Evolutionary conservation across 2,329 filamentous ascomycete genomes (phyloP).

Genomic region (Macrophomina tecta): DNA sequence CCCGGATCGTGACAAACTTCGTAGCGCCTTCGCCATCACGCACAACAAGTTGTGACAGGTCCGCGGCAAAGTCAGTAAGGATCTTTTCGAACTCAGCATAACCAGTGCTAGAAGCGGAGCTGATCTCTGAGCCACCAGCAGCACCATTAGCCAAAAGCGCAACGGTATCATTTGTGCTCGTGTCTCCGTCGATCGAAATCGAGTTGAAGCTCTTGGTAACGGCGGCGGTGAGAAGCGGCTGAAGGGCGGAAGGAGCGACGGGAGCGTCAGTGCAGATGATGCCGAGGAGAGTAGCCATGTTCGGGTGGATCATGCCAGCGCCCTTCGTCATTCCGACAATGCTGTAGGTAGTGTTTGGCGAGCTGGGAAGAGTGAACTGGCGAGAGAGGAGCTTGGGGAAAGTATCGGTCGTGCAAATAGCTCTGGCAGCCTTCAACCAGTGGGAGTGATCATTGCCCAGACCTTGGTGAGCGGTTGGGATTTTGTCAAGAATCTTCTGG

Average conservation of each 20-base stretch:
- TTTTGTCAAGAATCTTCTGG: constrained; percentile 82
- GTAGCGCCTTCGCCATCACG: constrained; percentile 97
- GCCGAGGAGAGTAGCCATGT: constrained; percentile 95
- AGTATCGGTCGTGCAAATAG: constrained; percentile 98
- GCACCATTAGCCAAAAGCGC: constrained; percentile 95
- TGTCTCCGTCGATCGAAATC: constrained; percentile 96
- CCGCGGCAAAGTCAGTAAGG: constrained; percentile 78
- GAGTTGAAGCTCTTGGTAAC: constrained; percentile 91
- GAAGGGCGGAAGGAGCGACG: constrained; percentile 71
- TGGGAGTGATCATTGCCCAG: constrained; percentile 79
- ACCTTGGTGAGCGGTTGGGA: constrained; percentile 75
- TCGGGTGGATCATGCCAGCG: constrained; percentile 98
- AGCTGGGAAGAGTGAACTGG: constrained; percentile 83
- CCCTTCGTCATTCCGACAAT: constrained; percentile 97
- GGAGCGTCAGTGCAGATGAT: constrained; percentile 92
- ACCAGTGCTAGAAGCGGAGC: constrained; percentile 55
- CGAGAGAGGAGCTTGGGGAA: constrained; percentile 94
- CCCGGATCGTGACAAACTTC: constrained; percentile 94
- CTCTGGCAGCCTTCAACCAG: constrained; percentile 85
- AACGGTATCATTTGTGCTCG: constrained; percentile 95
- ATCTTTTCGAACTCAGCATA: constrained; percentile 73
- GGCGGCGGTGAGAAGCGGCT: constrained; percentile 72
- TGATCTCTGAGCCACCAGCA: constrained; percentile 73
- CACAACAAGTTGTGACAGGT: constrained; percentile 90
- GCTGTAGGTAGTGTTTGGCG: constrained; percentile 74